These are phyloP conservation scores for Euclidium syriacum DNA, from an alignment of 345 rosid species.

Conservation along the genomic window DNA sequence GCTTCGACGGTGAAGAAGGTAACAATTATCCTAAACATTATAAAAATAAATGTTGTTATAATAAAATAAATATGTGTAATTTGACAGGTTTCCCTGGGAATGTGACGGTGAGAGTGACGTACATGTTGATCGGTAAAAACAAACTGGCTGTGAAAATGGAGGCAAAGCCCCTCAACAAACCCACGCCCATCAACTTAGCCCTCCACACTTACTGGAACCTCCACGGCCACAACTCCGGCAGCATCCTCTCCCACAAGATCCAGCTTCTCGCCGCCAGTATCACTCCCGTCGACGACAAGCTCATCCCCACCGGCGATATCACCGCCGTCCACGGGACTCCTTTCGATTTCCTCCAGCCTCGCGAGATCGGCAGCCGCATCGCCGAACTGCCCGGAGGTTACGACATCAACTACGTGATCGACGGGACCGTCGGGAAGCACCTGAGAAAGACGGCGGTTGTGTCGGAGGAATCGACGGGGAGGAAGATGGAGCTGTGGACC, in stretches of 20 bases:
- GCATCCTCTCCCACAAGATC: slow-evolving; percentile 55
- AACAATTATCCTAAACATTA: neutral
- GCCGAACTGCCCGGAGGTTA: slow-evolving; percentile 51
- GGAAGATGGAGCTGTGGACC: slow-evolving; percentile 75
- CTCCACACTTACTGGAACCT: slow-evolving; percentile 87
- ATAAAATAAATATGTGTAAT: too few species aligned
- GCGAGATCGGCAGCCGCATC: slow-evolving; percentile 42
- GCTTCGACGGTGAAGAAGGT: slow-evolving; percentile 75
- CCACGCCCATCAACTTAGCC: slow-evolving; percentile 76
- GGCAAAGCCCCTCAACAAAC: slow-evolving; percentile 47
- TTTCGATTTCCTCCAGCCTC: slow-evolving; percentile 55
- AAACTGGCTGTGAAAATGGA: slow-evolving; percentile 51
- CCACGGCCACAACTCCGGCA: slow-evolving; percentile 56
- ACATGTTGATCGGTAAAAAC: slow-evolving; percentile 48
- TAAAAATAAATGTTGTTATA: neutral
- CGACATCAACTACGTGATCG: slow-evolving; percentile 70
- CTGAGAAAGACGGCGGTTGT: slow-evolving; percentile 53
- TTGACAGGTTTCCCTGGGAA: slow-evolving; percentile 70
- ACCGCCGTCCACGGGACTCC: slow-evolving; percentile 41
- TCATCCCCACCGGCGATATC: slow-evolving; percentile 74
- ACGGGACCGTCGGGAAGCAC: slow-evolving; percentile 27
- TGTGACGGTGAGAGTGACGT: slow-evolving; percentile 53
- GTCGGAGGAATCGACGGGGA: slow-evolving; percentile 45
- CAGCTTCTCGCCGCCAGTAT: slow-evolving; percentile 41
- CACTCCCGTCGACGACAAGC: slow-evolving; percentile 64